A percentile compares a stretch with the other conserved stretches of the same genome.
phyloP scores from a whole-genome alignment of 371 early-diverging fungal species.

The Parasitella parasitica region DNA sequence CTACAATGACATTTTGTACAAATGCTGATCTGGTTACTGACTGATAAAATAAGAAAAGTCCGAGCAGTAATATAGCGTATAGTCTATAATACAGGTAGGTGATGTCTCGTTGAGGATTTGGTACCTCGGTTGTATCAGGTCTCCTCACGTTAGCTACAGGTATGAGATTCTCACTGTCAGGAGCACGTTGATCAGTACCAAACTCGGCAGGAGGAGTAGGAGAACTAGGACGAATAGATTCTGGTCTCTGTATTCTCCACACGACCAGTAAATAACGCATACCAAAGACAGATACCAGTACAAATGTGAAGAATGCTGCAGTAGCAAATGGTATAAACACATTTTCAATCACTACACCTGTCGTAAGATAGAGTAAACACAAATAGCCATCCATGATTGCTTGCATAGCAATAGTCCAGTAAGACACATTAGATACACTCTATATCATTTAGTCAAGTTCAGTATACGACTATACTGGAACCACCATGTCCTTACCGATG shows the following conservation, averaged over 20 bases:
- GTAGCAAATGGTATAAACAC: conserved; percentile 67
- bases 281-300: conserved; percentile 69
- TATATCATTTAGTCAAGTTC: neutral
- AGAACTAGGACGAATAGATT: conserved; percentile 33
- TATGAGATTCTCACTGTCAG: conserved; percentile 7
- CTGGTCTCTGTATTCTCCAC: conserved; percentile 70
- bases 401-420: conserved; percentile 70
- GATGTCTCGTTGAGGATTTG: conserved; percentile 22
- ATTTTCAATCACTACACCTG: conserved; percentile 56
- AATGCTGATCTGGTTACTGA: conserved; percentile 57
- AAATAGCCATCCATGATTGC: conserved; percentile 71
- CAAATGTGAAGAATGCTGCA: conserved; percentile 69
- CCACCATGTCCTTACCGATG: conserved; percentile 50
- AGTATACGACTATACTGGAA: neutral
- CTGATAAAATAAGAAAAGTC: conserved; percentile 66
- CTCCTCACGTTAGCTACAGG: conserved; percentile 19
- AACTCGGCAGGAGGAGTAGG: neutral
- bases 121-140: conserved; percentile 14
- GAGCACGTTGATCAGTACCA: neutral
- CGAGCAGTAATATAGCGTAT: conserved; percentile 57
- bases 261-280: conserved; percentile 76
- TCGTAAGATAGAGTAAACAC: conserved; percentile 65
- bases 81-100: conserved; percentile 23
- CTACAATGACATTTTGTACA: conserved; percentile 51
- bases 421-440: conserved; percentile 76